These are phyloP conservation scores for Catharanthus roseus DNA, from an alignment of 257 asterid species.

Conservation along the genomic window DNA sequence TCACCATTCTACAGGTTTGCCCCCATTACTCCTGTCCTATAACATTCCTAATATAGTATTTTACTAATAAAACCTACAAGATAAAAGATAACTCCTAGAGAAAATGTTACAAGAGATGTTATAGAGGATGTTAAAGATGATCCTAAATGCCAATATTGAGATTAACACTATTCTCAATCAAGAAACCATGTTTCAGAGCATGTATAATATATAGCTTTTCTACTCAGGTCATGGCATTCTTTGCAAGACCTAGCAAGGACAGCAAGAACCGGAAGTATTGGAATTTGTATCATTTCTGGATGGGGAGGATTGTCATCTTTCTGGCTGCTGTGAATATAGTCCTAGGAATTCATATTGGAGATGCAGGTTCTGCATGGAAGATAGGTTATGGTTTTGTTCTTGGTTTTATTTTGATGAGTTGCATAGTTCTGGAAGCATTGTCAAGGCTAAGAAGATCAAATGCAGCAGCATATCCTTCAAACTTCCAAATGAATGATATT, in stretches of 20 bases:
- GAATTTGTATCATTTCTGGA: constrained; percentile 70
- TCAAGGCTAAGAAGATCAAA: constrained; percentile 38
- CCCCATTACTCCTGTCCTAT: no score
- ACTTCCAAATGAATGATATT: constrained; percentile 41
- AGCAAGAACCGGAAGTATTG: constrained; percentile 63
- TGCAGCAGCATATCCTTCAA: constrained; percentile 33
- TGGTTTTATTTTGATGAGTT: constrained; percentile 36
- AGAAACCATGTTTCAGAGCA: background rate
- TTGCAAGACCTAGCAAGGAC: constrained; percentile 55
- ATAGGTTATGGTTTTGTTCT: constrained; percentile 70
- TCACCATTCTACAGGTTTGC: constrained; percentile 70
- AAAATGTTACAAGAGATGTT: no score
- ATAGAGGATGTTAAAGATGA: no score
- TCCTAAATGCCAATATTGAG: no score
- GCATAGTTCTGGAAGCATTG: constrained; percentile 55
- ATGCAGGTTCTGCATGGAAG: constrained; percentile 56
- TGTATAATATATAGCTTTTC: background rate
- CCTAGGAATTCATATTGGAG: constrained; percentile 66
- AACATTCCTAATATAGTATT: no score
- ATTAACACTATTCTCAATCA: no score
- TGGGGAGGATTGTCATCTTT: constrained; percentile 65
- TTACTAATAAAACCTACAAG: no score
- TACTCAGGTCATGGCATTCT: constrained; percentile 64
- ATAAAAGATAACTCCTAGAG: no score
- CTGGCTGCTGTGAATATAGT: constrained; percentile 69